Conservation (phyloP, 2,329 filamentous ascomycete species). For the Phaeosphaeriaceae sp. region DNA sequence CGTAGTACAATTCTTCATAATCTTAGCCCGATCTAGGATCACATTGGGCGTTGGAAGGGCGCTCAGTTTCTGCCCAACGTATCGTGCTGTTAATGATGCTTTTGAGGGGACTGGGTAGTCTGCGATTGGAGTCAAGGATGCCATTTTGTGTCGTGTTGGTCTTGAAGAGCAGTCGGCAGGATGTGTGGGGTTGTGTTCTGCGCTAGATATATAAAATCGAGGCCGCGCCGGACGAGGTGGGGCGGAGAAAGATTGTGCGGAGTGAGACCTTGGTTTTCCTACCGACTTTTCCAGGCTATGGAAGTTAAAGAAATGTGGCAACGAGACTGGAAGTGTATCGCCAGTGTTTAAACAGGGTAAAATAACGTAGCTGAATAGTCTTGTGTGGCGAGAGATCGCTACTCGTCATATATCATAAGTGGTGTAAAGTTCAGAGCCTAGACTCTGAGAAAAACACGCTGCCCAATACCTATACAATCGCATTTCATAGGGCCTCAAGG, state of each 20-base stretch:
- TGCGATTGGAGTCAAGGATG: background rate
- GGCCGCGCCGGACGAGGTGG: constrained; percentile 9
- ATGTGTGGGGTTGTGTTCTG: background rate
- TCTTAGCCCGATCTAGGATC: constrained; percentile 70
- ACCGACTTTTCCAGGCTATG: constrained; percentile 6
- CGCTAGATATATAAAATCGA: background rate
- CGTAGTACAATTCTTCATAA: constrained; percentile 70
- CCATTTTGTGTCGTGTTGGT: constrained; percentile 4
- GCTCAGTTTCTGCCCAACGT: constrained; percentile 65
- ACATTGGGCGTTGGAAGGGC: constrained; percentile 70
- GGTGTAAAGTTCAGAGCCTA: too few relatives aligned
- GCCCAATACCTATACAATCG: too few relatives aligned
- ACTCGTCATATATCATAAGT: too few relatives aligned
- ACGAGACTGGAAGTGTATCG: too few relatives aligned
- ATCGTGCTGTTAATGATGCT: constrained; percentile 38
- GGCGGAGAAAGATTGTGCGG: constrained; percentile 8
- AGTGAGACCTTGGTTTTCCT: background rate
- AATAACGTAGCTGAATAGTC: too few relatives aligned
- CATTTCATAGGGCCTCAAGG: too few relatives aligned
- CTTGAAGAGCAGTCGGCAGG: background rate
- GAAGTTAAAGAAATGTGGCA: background rate
- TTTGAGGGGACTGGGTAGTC: constrained; percentile 26
- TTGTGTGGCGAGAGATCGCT: too few relatives aligned
- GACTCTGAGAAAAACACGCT: too few relatives aligned
- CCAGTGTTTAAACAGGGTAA: too few relatives aligned